These are phyloP conservation scores for Nyssa sinensis DNA, from an alignment of 148 eudicot species.

Conservation along the genomic window DNA sequence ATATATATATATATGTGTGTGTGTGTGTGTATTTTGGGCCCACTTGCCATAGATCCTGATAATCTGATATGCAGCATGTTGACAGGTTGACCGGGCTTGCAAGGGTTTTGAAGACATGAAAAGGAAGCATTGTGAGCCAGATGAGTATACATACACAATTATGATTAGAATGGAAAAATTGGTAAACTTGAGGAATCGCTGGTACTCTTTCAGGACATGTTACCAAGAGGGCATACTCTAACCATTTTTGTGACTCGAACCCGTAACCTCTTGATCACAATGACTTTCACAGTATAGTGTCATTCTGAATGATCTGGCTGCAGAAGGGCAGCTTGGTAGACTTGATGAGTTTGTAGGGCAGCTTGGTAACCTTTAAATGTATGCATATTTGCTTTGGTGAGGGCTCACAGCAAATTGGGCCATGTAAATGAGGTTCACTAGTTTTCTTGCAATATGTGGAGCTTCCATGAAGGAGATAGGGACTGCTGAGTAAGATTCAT, in stretches of 20 bases:
- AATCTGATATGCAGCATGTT: slow-evolving; percentile 36
- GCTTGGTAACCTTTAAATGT: slow-evolving; percentile 43
- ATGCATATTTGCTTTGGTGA: slow-evolving; percentile 52
- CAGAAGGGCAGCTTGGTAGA: slow-evolving; percentile 42
- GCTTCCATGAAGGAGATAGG: slow-evolving; percentile 48
- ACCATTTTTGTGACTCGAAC: too few species aligned
- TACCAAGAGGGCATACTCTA: slow-evolving; percentile 36
- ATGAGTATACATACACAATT: slow-evolving; percentile 50
- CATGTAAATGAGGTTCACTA: slow-evolving; percentile 53
- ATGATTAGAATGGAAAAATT: slow-evolving; percentile 47
- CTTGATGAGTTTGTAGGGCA: slow-evolving; percentile 36
- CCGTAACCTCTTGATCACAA: too few species aligned
- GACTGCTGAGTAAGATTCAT: slow-evolving; percentile 43
- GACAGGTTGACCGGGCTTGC: slow-evolving; percentile 41
- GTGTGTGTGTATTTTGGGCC: too few species aligned
- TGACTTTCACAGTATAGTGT: slow-evolving; percentile 47
- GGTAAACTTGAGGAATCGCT: slow-evolving; percentile 39
- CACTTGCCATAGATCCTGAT: too few species aligned
- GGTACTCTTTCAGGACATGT: slow-evolving; percentile 44
- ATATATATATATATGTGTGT: too few species aligned
- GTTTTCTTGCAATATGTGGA: slow-evolving; percentile 56
- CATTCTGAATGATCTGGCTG: slow-evolving; percentile 40
- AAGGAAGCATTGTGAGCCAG: slow-evolving; percentile 45
- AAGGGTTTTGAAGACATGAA: slow-evolving; percentile 41
- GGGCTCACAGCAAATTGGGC: slow-evolving; percentile 45